phyloP scores from a whole-genome alignment of 1,284 basidiomycete species.

The Polyporus tsugae region DNA sequence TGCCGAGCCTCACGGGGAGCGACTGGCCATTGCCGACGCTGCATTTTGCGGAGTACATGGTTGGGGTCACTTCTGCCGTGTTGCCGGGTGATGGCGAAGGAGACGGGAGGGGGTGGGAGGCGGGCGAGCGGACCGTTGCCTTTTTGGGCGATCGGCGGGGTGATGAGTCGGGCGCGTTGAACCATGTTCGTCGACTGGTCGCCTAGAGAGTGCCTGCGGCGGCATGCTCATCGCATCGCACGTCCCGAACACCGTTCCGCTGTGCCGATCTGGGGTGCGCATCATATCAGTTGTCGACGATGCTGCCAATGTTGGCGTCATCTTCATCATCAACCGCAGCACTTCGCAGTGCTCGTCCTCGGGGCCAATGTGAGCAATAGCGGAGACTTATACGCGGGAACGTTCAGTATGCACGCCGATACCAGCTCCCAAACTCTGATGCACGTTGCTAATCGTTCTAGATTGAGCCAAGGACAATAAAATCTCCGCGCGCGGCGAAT shows the following conservation, averaged over 20 bases:
- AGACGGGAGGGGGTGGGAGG: slow-evolving; percentile 8
- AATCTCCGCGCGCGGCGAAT: neutral
- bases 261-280: slow-evolving; percentile 18
- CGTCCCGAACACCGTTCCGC: slow-evolving; percentile 13
- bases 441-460: neutral
- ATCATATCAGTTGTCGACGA: neutral
- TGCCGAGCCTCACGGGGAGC: neutral
- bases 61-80: neutral
- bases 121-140: slow-evolving; percentile 24
- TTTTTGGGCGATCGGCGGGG: slow-evolving; percentile 20
- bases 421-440: neutral
- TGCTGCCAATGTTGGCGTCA: neutral
- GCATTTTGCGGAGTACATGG: neutral
- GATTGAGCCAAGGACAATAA: neutral
- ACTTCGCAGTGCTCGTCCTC: neutral
- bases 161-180: slow-evolving; percentile 2
- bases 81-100: slow-evolving; percentile 6
- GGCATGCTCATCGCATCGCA: slow-evolving; percentile 5
- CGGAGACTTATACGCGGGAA: neutral
- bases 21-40: neutral
- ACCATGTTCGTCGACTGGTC: slow-evolving; percentile 9
- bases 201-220: slow-evolving; percentile 1
- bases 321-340: slow-evolving; percentile 9
- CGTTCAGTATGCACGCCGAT: slow-evolving; percentile 2
- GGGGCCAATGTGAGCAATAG: slow-evolving; percentile 14